These are phyloP conservation scores for Sporisorium sorghi DNA, from an alignment of 1,284 basidiomycete species.

Conservation along the genomic window DNA sequence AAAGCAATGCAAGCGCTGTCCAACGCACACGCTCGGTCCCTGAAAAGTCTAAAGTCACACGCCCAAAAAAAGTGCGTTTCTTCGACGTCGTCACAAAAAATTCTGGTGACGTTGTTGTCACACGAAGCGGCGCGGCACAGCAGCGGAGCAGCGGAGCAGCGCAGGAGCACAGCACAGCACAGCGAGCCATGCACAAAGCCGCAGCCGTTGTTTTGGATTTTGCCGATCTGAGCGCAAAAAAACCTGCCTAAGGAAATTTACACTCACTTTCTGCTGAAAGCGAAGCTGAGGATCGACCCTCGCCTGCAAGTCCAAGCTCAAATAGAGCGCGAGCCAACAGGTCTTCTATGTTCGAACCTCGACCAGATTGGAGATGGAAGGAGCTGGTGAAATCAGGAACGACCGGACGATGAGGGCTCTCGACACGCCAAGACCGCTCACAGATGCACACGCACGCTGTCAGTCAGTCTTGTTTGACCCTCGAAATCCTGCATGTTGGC, in stretches of 20 bases:
- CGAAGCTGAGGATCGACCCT: too few relatives aligned
- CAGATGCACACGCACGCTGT: too few relatives aligned
- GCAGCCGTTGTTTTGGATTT: too few relatives aligned
- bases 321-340: too few relatives aligned
- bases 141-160: not conserved
- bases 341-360: too few relatives aligned
- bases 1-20: not conserved
- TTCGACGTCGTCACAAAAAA: not conserved
- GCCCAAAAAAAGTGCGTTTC: not conserved
- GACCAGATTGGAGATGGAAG: not conserved
- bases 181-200: not conserved
- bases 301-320: too few relatives aligned
- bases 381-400: not conserved
- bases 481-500: slow-evolving; percentile 2
- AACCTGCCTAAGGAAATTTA: too few relatives aligned
- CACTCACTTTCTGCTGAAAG: too few relatives aligned
- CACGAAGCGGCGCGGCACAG: not conserved
- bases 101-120: slow-evolving; percentile 9
- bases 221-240: too few relatives aligned
- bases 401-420: not conserved
- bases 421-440: not conserved
- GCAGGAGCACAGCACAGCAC: slow-evolving; percentile 2
- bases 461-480: not conserved
- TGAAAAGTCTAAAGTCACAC: slow-evolving; percentile 11
- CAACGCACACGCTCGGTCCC: slow-evolving; percentile 1